Conservation (phyloP, 495 filamentous ascomycete genomes). For the Bacidia gigantensis region DNA sequence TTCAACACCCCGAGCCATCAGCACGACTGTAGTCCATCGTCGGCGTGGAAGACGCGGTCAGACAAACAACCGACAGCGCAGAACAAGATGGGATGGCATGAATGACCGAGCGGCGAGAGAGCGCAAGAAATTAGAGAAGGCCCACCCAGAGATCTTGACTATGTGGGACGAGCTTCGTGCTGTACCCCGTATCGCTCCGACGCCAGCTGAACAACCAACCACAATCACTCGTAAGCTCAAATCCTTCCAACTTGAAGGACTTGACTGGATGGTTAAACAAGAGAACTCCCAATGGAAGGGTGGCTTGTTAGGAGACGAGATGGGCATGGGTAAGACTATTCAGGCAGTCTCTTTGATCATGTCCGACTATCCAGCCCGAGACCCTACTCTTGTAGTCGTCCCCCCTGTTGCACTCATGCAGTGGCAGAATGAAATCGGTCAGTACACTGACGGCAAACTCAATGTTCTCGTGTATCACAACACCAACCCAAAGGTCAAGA, state of each 20-base stretch:
- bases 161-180: constrained; percentile 73
- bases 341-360: constrained; percentile 94
- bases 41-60: constrained; percentile 13
- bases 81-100: background rate
- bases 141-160: constrained; percentile 62
- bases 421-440: constrained; percentile 85
- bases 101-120: constrained; percentile 27
- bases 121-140: constrained; percentile 50
- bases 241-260: constrained; percentile 81
- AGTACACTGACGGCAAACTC: constrained; percentile 78
- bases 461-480: constrained; percentile 85
- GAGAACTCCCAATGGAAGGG: constrained; percentile 75
- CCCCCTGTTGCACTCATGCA: constrained; percentile 95
- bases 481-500: constrained; percentile 68
- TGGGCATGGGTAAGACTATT: constrained; percentile 98
- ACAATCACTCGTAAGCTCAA: constrained; percentile 73
- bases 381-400: constrained; percentile 76
- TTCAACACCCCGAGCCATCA: background rate
- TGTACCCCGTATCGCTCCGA: constrained; percentile 48
- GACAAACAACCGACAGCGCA: constrained; percentile 20
- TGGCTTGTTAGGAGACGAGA: constrained; percentile 85
- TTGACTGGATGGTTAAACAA: constrained; percentile 87
- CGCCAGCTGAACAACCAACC: constrained; percentile 57
- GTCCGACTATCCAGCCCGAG: constrained; percentile 78
- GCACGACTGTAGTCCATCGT: background rate